These are phyloP conservation scores for Letharia columbiana DNA, from an alignment of 495 filamentous ascomycete genomes.

Conservation along the genomic window DNA sequence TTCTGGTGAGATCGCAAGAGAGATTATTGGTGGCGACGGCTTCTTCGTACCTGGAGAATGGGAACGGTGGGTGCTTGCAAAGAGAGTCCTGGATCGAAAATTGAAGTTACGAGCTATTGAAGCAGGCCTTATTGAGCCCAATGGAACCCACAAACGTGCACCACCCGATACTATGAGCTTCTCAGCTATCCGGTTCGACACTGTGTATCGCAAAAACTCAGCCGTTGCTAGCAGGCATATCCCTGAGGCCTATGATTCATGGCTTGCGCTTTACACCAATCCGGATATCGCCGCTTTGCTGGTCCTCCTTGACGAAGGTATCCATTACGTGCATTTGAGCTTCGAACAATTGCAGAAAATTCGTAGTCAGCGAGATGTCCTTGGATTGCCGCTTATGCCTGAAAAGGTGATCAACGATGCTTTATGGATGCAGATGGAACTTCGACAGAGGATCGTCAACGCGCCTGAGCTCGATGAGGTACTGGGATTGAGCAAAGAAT, in stretches of 20 bases:
- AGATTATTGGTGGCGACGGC: conserved; percentile 52
- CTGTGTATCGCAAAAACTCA: conserved; percentile 37
- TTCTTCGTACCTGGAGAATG: conserved; percentile 53
- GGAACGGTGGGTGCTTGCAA: conserved; percentile 49
- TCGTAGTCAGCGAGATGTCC: conserved; percentile 40
- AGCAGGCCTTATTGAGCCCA: conserved; percentile 34
- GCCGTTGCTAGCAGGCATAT: conserved; percentile 23
- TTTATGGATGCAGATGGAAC: conserved; percentile 47
- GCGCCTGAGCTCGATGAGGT: conserved; percentile 43
- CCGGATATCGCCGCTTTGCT: conserved; percentile 49
- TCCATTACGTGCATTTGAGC: conserved; percentile 53
- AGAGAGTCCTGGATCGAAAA: conserved; percentile 45
- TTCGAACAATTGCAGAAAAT: conserved; percentile 54
- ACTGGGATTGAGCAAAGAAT: conserved; percentile 34
- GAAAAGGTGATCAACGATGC: conserved; percentile 47
- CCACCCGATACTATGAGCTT: conserved; percentile 35
- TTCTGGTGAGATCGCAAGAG: conserved; percentile 46
- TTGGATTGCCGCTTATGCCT: conserved; percentile 45
- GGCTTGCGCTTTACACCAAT: conserved; percentile 40
- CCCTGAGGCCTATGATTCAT: conserved; percentile 37
- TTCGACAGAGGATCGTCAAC: conserved; percentile 48
- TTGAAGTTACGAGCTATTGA: conserved; percentile 37
- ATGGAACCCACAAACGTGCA: conserved; percentile 28
- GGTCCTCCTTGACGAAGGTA: conserved; percentile 48
- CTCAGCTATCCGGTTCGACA: conserved; percentile 40